Conservation (phyloP, 208 protist genomes). For the Trypanosoma grayi region DNA sequence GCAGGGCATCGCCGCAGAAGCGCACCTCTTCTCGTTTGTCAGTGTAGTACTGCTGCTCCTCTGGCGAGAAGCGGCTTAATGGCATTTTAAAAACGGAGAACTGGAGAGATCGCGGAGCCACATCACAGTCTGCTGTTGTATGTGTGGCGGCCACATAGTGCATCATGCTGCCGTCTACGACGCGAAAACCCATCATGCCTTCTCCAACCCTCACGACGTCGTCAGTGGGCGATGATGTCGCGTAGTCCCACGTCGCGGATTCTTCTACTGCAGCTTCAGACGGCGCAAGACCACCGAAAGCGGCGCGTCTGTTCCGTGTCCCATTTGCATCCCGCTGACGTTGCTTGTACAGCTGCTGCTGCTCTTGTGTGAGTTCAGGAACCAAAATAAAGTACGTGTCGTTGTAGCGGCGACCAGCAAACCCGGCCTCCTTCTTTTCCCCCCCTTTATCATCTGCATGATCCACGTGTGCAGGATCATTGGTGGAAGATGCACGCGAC, state of each 20-base stretch:
- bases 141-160: constrained; percentile 36
- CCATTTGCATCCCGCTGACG: constrained; percentile 16
- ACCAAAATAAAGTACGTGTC: constrained; percentile 63
- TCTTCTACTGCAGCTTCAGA: not conserved
- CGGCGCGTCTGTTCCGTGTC: not conserved
- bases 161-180: constrained; percentile 47
- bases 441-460: not conserved
- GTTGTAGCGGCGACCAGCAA: constrained; percentile 26
- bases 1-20: constrained; percentile 18
- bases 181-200: constrained; percentile 38
- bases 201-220: constrained; percentile 13
- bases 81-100: constrained; percentile 73
- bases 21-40: constrained; percentile 49
- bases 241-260: not conserved
- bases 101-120: constrained; percentile 35
- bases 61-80: constrained; percentile 38
- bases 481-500: not conserved
- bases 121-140: not conserved
- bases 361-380: constrained; percentile 37
- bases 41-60: constrained; percentile 68
- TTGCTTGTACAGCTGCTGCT: constrained; percentile 35
- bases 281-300: not conserved
- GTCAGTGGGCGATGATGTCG: not conserved
- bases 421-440: constrained; percentile 1
- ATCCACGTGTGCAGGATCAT: not conserved